Base-by-base conservation (phyloP, 139 green algal species). In the Auxenochlorella protothecoides region DNA sequence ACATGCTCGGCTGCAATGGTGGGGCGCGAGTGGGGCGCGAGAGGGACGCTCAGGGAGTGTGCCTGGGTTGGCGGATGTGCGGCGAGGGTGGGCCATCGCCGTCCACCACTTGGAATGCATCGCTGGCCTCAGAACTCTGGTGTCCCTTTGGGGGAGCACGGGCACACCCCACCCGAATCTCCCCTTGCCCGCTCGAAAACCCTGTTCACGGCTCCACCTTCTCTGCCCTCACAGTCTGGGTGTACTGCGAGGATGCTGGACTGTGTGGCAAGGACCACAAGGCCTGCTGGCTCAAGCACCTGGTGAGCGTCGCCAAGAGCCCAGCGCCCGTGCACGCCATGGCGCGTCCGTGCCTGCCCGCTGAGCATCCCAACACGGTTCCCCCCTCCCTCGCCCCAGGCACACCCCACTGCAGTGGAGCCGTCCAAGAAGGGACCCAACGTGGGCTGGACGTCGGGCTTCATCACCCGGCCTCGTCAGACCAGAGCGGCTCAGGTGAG, bases 261-360 rank as follows among this genome's bases (percentile, higher is more conserved):
- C 14, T 69, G 5, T 96, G 90, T 66, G 75, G 75, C 5, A 64
- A 14, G 0, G 75, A 89, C 57, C 82, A 87, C 64, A 68, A 76
- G 64, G 78, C 95, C 66, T 96, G 90, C 73, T 96, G 90, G 90
- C 81, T 96, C 2, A 96, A 96, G 79, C 86, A 96, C 73, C 66
- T 96, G 83, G 86, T 90, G 68, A 59, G 76, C 2, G 13, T 61
- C n/a, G 53, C 52, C 16, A 44, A 67, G 66, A 13, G 68, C 27
- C 14, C 27, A 9, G 15, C 27, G 56, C 55, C 27, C 16, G 14
- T 11, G 3, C 5, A 27, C 59, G 13, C 5, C 69, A 27, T 52
- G 16, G 27, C 27, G 27, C 27, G 27, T 44, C 27, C 27, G 27
- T 44, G 27, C 27, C 27, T 44, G 27, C 27, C 27, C 27, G 27